phyloP scores from a whole-genome alignment of 169 alveolate genomes.

The Pseudocohnilembus persalinus region DNA sequence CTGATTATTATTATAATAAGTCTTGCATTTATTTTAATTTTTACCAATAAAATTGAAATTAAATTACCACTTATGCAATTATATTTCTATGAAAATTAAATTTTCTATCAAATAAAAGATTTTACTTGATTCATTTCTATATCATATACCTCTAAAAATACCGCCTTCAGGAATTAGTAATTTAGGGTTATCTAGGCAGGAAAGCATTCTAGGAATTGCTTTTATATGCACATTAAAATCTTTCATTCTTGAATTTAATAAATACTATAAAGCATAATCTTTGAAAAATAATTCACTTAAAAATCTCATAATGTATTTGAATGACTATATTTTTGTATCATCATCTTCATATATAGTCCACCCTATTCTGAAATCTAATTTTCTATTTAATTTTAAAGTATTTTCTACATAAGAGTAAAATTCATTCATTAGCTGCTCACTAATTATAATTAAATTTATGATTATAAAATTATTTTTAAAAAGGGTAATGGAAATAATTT shows the following conservation, averaged over 20 bases:
- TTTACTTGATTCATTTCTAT: neutral
- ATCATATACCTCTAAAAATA: neutral
- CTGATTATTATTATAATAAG: too few species aligned
- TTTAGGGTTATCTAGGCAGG: neutral
- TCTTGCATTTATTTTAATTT: too few species aligned
- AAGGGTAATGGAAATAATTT: neutral
- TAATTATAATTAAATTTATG: neutral
- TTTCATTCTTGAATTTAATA: neutral
- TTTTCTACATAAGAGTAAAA: neutral
- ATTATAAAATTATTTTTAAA: too few species aligned
- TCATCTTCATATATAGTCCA: neutral
- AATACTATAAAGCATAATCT: neutral
- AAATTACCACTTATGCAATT: too few species aligned
- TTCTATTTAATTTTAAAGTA: neutral
- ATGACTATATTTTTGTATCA: neutral
- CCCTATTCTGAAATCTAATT: neutral
- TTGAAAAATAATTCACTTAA: neutral
- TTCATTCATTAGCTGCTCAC: neutral
- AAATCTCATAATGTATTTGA: neutral
- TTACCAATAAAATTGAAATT: too few species aligned
- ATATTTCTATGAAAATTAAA: too few species aligned
- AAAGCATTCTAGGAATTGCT: neutral
- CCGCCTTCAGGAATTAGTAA: neutral
- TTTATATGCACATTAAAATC: neutral
- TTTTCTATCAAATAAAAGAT: too few species aligned